Percentiles rank a stretch among this genome's conserved stretches.
phyloP scores from a whole-genome alignment of 2,329 filamentous ascomycete genomes.

The Cladobotryum mycophilum region DNA sequence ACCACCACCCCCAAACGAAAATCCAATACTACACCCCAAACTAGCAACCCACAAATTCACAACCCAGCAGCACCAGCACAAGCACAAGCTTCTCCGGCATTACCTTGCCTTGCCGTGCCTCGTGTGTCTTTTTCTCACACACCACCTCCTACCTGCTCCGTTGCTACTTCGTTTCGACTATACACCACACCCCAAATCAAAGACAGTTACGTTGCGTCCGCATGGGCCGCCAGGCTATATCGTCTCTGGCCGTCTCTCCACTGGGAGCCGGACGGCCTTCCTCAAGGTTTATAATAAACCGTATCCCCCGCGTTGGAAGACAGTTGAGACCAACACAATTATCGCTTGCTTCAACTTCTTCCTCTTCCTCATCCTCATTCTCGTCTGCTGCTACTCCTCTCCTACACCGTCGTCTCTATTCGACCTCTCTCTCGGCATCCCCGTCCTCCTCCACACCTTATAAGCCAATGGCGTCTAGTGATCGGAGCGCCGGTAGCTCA shows the following conservation, averaged over 20 bases:
- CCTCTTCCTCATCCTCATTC: constrained; percentile 3
- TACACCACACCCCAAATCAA: background rate
- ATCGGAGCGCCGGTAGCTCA: constrained; percentile 37
- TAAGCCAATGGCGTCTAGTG: constrained; percentile 12
- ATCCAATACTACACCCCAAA: too few relatives aligned
- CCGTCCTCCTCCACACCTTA: background rate
- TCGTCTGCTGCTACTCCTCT: constrained; percentile 13
- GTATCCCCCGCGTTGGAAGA: constrained; percentile 8
- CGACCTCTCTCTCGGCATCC: constrained; percentile 21
- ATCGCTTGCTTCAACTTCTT: background rate
- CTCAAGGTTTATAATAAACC: constrained; percentile 14
- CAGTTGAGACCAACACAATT: background rate
- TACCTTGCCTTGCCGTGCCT: too few relatives aligned
- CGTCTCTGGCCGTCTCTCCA: constrained; percentile 12
- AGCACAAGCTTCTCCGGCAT: too few relatives aligned
- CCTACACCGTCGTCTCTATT: constrained; percentile 16
- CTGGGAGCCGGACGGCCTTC: constrained; percentile 13
- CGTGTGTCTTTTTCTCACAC: too few relatives aligned
- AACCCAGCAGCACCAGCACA: too few relatives aligned
- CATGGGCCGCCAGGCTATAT: constrained; percentile 16
- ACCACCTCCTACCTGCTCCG: too few relatives aligned
- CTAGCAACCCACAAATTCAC: too few relatives aligned
- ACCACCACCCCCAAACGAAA: too few relatives aligned
- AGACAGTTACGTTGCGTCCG: background rate
- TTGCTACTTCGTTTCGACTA: too few relatives aligned